Evolutionary conservation across 495 filamentous ascomycete species (phyloP).

Genomic region (Aspergillus sclerotioniger): DNA sequence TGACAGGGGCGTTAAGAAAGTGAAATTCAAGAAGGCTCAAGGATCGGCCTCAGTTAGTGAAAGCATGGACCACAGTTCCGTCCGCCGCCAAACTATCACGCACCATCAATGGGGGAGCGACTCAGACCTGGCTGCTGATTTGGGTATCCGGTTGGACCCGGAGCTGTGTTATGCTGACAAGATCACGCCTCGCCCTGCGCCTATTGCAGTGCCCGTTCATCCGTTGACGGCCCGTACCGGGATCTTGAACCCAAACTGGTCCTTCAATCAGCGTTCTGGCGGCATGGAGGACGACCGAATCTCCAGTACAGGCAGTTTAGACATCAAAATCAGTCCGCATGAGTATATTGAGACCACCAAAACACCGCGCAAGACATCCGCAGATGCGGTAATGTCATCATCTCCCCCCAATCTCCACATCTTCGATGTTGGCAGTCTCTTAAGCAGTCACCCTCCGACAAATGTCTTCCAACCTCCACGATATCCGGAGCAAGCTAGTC

Average conservation of each 20-base stretch:
- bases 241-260: conserved; percentile 32
- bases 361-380: conserved; percentile 19
- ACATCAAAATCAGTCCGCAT: conserved; percentile 35
- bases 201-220: conserved; percentile 30
- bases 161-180: conserved; percentile 49
- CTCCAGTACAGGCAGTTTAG: conserved; percentile 33
- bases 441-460: conserved; percentile 40
- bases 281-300: conserved; percentile 26
- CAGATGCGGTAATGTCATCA: not conserved
- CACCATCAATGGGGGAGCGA: conserved; percentile 76
- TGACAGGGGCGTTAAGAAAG: conserved; percentile 74
- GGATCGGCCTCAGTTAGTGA: conserved; percentile 54
- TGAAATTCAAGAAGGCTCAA: conserved; percentile 59
- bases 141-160: conserved; percentile 65
- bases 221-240: conserved; percentile 28
- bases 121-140: conserved; percentile 69
- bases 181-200: conserved; percentile 38
- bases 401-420: conserved; percentile 47
- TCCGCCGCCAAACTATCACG: conserved; percentile 50
- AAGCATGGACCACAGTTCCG: conserved; percentile 48
- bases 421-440: conserved; percentile 68
- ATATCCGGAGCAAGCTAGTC: conserved; percentile 5
- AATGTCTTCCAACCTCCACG: conserved; percentile 5
- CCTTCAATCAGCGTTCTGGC: conserved; percentile 24
- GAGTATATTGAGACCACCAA: conserved; percentile 38